phyloP scores from a whole-genome alignment of 495 filamentous ascomycete genomes.

The Apodospora peruviana region DNA sequence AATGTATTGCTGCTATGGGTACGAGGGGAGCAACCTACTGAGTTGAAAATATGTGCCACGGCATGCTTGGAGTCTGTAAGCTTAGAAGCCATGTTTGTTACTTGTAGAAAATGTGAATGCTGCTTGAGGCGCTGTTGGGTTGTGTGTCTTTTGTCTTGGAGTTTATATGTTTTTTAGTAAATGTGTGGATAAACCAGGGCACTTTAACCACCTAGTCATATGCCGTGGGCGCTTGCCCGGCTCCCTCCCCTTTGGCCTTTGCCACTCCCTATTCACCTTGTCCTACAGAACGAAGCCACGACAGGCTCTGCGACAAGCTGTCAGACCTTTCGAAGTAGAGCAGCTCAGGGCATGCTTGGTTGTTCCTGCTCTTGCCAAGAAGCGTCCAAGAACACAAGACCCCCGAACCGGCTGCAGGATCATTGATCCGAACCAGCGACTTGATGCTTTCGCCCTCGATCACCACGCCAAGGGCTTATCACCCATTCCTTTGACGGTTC shows the following conservation, averaged over 20 bases:
- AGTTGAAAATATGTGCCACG: not conserved
- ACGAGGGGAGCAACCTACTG: not conserved
- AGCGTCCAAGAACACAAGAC: not conserved
- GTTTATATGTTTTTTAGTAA: not conserved
- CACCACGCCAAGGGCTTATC: not conserved
- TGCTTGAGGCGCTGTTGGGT: not conserved
- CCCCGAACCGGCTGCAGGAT: not conserved
- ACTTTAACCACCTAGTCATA: not conserved
- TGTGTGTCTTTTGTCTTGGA: not conserved
- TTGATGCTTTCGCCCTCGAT: not conserved
- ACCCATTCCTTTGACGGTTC: not conserved
- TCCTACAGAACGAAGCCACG: not conserved
- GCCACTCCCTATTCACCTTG: not conserved
- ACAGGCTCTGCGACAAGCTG: not conserved
- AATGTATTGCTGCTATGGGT: not conserved
- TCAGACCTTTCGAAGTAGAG: not conserved
- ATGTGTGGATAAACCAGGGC: not conserved
- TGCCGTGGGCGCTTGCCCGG: not conserved
- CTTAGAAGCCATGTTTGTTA: not conserved
- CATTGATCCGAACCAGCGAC: not conserved
- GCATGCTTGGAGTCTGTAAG: not conserved
- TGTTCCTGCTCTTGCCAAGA: not conserved
- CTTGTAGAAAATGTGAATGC: not conserved
- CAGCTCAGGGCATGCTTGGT: not conserved
- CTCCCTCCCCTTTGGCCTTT: not conserved